Evolutionary conservation across 768 basidiomycete species (phyloP), one percentile per base, ranked within the genome.

Genomic region (Neoboletus brunneissimus): DNA sequence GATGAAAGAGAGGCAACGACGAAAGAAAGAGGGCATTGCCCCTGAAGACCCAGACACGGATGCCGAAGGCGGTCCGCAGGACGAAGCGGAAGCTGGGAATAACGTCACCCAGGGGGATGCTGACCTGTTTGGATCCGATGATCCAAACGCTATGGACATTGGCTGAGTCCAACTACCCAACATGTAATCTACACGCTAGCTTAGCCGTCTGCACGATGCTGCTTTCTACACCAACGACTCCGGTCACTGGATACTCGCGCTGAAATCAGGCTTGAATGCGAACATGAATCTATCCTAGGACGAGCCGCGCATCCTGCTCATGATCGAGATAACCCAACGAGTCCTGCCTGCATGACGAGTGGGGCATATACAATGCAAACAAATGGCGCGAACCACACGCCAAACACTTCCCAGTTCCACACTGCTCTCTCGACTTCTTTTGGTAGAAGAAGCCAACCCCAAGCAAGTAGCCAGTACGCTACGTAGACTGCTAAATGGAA

Each of bases 341-440:
- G 73, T 38, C 79, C 83, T 16, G 84, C 86, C 70, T 93, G 91
- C 59, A 91, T 69, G 47, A 88, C 77, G 25, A 93, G 74, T 9
- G 92, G 91, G 11, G 79, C 75, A 61, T 91, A 93, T 18, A 93
- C 81, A n/a, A 88, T 73, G 67, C 89, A 92, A 37, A 89, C 75
- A 59, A 93, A 87, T 2, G 91, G 91, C 22, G 86, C 82, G 64
- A 91, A 88, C 92, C 91, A 95, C 27, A 86, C 85, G 1, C 85
- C 83, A 11, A 93, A 70, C 25, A 91, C 74, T 56, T 91, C 79
- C 91, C 91, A 94, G 58, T 91, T 78, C 84, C 84, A 85, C 12
- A 92, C 61, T 16, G 82, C 82, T 37, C 77, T 73, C 51, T 72
- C 63, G 9, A 82, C 73, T 60, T 84, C 79, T 29, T 74, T 69